Evolutionary conservation across 2,329 filamentous ascomycete species (phyloP), one percentile per base, ranked within the genome.

Genomic region (Nemania diffusa): DNA sequence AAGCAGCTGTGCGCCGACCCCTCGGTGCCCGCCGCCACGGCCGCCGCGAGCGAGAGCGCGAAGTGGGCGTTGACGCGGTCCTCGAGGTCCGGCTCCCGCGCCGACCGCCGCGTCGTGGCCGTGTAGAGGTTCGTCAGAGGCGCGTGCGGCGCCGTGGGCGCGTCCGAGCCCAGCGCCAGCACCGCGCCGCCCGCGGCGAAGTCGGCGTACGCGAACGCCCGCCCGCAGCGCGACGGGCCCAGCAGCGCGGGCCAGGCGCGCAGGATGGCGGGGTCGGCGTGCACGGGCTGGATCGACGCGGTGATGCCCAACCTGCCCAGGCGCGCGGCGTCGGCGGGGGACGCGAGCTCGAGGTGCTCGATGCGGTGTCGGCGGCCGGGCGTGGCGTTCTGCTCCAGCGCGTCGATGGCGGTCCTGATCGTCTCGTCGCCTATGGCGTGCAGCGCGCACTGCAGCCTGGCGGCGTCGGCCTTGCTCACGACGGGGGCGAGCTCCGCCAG

Each of bases 341-440:
- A 82, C 0, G 88, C 81, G 32, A 91, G 81, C 74, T 91, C 89
- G 3, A 91, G 79, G 73, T 91, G 89, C 77, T 91, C 89, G 70
- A 91, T 88, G 17, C 89, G 83, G 57, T 89, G 89, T 2, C 89
- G 83, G 7, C 83, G 82, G 0, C 79, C 81, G 0, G 82, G 80
- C 67, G 78, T 79, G 0, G 78, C 73, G 37, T 74, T 78, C 58
- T 74, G 73, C 64, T 82, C 84, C 17, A 91, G 80, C 0, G 82
- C 83, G 69, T 90, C 84, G 65, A 91, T 82, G 7, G 87, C 88
- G 68, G 85, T 85, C 44, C 78, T 80, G 29, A 90, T 81, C 0
- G 89, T 87, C 20, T 80, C 79, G 72, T 91, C 88, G 46, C 89
- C 89, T 64, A 91, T 91, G 48, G 89, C 89, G 71, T 91, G 89